A percentile compares a stretch with the other conserved stretches of the same genome.
Conservation (phyloP, 768 basidiomycete genomes). For the Trametes villosa region DNA sequence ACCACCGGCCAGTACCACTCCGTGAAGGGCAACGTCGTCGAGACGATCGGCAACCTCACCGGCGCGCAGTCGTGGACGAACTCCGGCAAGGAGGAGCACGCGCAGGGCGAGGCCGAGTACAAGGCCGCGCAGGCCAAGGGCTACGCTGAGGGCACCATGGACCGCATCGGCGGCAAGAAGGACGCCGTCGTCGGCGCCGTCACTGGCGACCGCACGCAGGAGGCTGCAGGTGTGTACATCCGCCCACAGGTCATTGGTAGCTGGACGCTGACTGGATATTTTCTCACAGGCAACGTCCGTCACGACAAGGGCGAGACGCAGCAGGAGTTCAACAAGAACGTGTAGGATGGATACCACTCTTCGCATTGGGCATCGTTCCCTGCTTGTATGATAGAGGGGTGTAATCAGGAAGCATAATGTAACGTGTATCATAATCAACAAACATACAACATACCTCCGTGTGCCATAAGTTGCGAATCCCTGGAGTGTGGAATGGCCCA, state of each 20-base stretch:
- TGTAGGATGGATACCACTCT: too few relatives aligned
- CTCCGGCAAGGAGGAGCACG: constrained; percentile 55
- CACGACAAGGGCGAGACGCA: constrained; percentile 27
- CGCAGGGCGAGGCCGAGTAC: constrained; percentile 50
- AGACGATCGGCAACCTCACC: constrained; percentile 47
- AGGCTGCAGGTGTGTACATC: constrained; percentile 46
- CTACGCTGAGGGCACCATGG: constrained; percentile 52
- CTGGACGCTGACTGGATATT: not conserved
- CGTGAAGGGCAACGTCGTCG: constrained; percentile 43
- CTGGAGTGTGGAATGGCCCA: too few relatives aligned
- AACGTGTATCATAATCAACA: too few relatives aligned
- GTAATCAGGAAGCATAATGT: too few relatives aligned
- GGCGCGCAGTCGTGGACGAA: constrained; percentile 48
- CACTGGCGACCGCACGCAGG: constrained; percentile 58
- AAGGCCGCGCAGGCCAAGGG: constrained; percentile 53
- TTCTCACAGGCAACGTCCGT: constrained; percentile 22
- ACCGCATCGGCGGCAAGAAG: constrained; percentile 55
- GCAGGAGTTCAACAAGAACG: constrained; percentile 27
- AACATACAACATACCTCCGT: too few relatives aligned
- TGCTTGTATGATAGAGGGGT: too few relatives aligned
- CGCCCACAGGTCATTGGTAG: not conserved
- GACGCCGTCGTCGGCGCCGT: constrained; percentile 60
- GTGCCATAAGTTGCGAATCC: too few relatives aligned
- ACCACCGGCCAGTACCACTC: constrained; percentile 46
- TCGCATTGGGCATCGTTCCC: too few relatives aligned